Percentiles rank a stretch among this genome's conserved stretches.
phyloP scores from a whole-genome alignment of 1,139 yeast genomes.

The Yamadazyma triangularis region DNA sequence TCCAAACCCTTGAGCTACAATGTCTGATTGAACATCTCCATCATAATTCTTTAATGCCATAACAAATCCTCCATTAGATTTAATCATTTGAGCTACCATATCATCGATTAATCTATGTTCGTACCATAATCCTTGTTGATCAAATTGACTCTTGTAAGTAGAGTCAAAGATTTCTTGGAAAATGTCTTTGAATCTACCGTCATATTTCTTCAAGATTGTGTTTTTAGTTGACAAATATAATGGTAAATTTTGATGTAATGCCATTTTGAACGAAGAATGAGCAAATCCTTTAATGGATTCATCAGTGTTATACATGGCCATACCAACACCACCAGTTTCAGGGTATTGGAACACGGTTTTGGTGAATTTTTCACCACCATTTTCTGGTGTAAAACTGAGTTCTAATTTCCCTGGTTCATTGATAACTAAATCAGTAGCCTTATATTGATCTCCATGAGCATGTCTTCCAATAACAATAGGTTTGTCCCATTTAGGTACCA shows the following conservation, averaged over 20 bases:
- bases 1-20: constrained; percentile 85
- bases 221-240: constrained; percentile 72
- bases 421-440: constrained; percentile 70
- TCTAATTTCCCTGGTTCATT: constrained; percentile 68
- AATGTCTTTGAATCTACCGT: constrained; percentile 77
- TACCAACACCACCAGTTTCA: constrained; percentile 72
- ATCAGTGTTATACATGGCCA: constrained; percentile 81
- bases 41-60: constrained; percentile 84
- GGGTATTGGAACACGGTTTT: constrained; percentile 57
- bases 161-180: constrained; percentile 63
- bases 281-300: constrained; percentile 78
- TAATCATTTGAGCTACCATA: constrained; percentile 87
- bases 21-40: constrained; percentile 83
- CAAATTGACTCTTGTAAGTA: constrained; percentile 55
- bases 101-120: constrained; percentile 83
- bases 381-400: constrained; percentile 58
- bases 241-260: constrained; percentile 60
- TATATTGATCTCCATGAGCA: constrained; percentile 82
- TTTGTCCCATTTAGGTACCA: constrained; percentile 74
- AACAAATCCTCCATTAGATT: constrained; percentile 78
- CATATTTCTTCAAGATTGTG: constrained; percentile 77
- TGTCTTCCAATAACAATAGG: constrained; percentile 86
- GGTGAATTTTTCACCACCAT: constrained; percentile 50
- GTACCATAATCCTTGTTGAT: constrained; percentile 65
- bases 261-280: constrained; percentile 72